Percentiles rank a stretch among this genome's conserved stretches.
These are phyloP conservation scores for Entamoeba dispar DNA, from an alignment of 208 protist species.

Conservation along the genomic window DNA sequence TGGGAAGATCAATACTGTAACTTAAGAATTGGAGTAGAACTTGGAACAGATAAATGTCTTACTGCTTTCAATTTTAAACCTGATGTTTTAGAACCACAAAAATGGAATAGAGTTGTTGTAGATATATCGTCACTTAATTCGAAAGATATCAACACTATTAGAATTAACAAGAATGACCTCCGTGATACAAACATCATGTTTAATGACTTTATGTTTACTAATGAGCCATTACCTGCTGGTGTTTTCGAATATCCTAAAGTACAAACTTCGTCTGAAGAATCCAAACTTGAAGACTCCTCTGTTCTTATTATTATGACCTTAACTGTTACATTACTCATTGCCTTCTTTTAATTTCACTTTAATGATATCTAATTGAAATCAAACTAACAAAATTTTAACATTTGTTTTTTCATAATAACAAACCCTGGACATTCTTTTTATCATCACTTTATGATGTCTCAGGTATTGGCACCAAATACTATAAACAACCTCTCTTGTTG, in stretches of 20 bases:
- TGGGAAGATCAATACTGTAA: neutral
- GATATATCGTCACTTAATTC: neutral
- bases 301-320: too few relatives aligned
- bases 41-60: neutral
- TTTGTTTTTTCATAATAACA: too few relatives aligned
- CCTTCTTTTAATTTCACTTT: too few relatives aligned
- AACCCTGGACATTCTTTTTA: too few relatives aligned
- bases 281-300: too few relatives aligned
- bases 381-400: too few relatives aligned
- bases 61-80: neutral
- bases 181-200: neutral
- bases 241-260: neutral
- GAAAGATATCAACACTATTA: neutral
- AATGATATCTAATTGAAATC: too few relatives aligned
- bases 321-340: too few relatives aligned
- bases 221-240: neutral
- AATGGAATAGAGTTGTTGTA: neutral
- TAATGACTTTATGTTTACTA: neutral
- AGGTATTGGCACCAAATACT: too few relatives aligned
- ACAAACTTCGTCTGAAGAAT: too few relatives aligned
- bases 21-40: neutral
- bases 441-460: too few relatives aligned
- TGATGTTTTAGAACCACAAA: neutral
- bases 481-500: too few relatives aligned
- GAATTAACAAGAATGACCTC: neutral